Evolutionary conservation across 176 grass and related monocot genomes (phyloP).

Genomic region (Paspalum notatum): DNA sequence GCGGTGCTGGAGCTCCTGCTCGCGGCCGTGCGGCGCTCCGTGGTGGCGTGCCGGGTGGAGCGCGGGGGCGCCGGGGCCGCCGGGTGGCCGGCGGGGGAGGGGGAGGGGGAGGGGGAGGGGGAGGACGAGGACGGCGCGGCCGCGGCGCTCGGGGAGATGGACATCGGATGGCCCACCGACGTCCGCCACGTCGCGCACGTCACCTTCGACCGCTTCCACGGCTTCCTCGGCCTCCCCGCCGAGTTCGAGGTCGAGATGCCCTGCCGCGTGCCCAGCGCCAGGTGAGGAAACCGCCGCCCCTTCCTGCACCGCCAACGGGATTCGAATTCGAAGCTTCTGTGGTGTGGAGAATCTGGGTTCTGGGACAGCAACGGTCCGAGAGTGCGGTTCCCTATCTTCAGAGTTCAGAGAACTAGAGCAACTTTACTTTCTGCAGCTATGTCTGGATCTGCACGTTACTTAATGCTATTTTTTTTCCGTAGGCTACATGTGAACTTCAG

Average conservation of each 20-base stretch:
- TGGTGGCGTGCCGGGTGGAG: slow-evolving; percentile 80
- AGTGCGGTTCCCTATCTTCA: background rate
- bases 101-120: slow-evolving; percentile 15
- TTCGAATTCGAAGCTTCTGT: slow-evolving; percentile 9
- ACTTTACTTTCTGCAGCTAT: background rate
- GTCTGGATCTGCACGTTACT: background rate
- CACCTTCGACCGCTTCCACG: slow-evolving; percentile 93
- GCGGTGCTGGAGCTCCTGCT: slow-evolving; percentile 63
- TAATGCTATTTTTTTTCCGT: background rate
- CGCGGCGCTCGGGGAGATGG: slow-evolving; percentile 53
- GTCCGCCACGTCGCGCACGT: slow-evolving; percentile 89
- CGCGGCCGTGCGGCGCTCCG: slow-evolving; percentile 70
- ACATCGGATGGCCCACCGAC: slow-evolving; percentile 85
- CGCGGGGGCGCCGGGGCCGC: slow-evolving; percentile 21
- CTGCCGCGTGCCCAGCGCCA: slow-evolving; percentile 79
- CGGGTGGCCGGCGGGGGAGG: background rate
- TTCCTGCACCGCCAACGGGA: slow-evolving; percentile 7
- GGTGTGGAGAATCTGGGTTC: background rate
- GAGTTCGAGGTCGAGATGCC: slow-evolving; percentile 95
- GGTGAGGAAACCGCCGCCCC: slow-evolving; percentile 35
- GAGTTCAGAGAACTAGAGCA: background rate
- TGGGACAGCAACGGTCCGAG: background rate
- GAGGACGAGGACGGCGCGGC: slow-evolving; percentile 25
- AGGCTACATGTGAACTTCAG: background rate
- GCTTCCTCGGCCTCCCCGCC: slow-evolving; percentile 83